Evolutionary conservation across 2,329 filamentous ascomycete genomes (phyloP).

Genomic region (Trichoderma simmonsii): DNA sequence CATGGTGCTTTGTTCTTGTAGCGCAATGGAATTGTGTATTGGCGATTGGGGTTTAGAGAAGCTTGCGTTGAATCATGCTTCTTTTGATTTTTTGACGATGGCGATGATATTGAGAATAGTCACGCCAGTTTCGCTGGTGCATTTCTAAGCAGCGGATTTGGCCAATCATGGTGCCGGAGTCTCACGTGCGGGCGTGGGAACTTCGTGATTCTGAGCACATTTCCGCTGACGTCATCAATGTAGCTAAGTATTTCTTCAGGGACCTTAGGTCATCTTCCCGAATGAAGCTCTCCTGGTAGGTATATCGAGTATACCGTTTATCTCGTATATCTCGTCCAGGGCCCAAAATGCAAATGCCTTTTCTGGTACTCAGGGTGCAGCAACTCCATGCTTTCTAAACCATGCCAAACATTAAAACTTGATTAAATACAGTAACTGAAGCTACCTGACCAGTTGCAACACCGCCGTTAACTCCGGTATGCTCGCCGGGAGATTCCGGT

Average conservation of each 20-base stretch:
- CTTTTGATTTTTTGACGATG: slow-evolving; percentile 14
- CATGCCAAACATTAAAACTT: not conserved
- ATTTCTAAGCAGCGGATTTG: slow-evolving; percentile 31
- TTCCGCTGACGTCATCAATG: slow-evolving; percentile 28
- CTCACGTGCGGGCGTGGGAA: slow-evolving; percentile 30
- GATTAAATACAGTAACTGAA: not conserved
- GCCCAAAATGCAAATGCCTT: not conserved
- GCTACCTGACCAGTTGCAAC: not conserved
- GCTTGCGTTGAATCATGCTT: slow-evolving; percentile 21
- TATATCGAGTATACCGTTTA: not conserved
- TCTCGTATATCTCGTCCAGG: not conserved
- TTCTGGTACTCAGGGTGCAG: not conserved
- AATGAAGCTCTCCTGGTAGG: not conserved
- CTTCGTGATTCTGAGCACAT: slow-evolving; percentile 22
- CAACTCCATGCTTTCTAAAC: not conserved
- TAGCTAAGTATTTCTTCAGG: not conserved
- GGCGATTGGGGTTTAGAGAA: slow-evolving; percentile 5
- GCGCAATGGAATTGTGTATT: slow-evolving; percentile 10
- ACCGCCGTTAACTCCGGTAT: not conserved
- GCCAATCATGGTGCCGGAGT: slow-evolving; percentile 27
- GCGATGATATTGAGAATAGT: slow-evolving; percentile 21
- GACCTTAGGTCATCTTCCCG: not conserved
- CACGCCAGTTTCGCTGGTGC: slow-evolving; percentile 18
- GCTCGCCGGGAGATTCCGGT: not conserved
- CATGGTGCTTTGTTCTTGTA: slow-evolving; percentile 28